phyloP scores from a whole-genome alignment of 2,329 filamentous ascomycete genomes.

The Fusarium tjaetaba region DNA sequence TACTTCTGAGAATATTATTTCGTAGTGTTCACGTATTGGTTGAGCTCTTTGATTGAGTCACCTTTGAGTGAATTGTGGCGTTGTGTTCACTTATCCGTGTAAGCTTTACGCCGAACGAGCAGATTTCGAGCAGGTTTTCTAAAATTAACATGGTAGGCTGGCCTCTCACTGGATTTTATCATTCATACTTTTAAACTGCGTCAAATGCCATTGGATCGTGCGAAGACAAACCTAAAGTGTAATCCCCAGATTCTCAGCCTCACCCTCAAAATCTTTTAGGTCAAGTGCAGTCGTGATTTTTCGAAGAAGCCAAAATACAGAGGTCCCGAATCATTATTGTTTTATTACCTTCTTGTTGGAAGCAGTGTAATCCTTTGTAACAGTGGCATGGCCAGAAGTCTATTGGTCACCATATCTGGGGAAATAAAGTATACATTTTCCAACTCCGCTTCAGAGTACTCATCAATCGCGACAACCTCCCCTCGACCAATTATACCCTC shows the following conservation, averaged over 20 bases:
- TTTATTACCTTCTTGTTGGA: background rate
- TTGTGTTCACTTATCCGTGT: background rate
- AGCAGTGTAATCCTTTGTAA: too few relatives aligned
- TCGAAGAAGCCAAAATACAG: accelerated
- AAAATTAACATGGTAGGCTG: too few relatives aligned
- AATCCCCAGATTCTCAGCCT: background rate
- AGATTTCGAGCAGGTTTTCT: too few relatives aligned
- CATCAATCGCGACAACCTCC: too few relatives aligned
- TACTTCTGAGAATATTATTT: accelerated
- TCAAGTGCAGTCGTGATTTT: too few relatives aligned
- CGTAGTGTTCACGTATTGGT: background rate
- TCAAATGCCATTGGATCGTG: background rate
- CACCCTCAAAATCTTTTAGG: background rate
- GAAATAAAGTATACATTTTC: background rate
- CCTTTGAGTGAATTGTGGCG: background rate
- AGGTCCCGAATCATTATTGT: background rate
- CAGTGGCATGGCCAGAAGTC: background rate
- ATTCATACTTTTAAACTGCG: background rate
- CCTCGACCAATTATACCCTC: background rate
- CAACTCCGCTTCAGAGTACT: too few relatives aligned
- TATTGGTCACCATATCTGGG: accelerated
- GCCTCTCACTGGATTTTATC: too few relatives aligned
- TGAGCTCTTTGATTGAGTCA: background rate
- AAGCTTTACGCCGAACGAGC: background rate
- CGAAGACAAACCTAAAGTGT: background rate